These are phyloP conservation scores for Elsinoe perseae DNA, from an alignment of 2,329 filamentous ascomycete genomes.

Conservation along the genomic window DNA sequence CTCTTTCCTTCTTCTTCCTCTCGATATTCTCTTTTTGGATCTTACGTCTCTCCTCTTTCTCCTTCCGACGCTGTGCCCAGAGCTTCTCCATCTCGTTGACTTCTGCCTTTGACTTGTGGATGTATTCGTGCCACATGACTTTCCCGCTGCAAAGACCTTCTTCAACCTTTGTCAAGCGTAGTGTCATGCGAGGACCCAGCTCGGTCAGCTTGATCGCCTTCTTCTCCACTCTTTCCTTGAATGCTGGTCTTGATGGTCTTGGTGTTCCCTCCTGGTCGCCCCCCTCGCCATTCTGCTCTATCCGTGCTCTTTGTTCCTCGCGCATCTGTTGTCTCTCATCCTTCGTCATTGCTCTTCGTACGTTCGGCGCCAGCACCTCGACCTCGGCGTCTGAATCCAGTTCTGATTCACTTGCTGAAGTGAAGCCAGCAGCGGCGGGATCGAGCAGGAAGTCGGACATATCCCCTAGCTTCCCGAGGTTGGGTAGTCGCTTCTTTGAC, in stretches of 20 bases:
- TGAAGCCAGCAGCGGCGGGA: conserved; percentile 69
- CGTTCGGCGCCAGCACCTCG: conserved; percentile 59
- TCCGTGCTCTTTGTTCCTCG: conserved; percentile 17
- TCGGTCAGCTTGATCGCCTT: conserved; percentile 87
- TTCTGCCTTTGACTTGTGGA: conserved; percentile 75
- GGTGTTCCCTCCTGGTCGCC: conserved; percentile 22
- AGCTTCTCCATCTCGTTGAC: conserved; percentile 68
- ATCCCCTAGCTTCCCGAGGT: conserved; percentile 83
- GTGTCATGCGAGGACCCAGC: conserved; percentile 78
- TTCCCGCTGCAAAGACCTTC: conserved; percentile 85
- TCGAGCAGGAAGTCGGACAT: conserved; percentile 93
- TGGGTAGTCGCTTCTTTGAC: conserved; percentile 58
- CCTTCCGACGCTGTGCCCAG: conserved; percentile 69
- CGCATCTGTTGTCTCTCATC: conserved; percentile 41
- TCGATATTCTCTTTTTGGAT: conserved; percentile 87
- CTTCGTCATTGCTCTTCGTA: conserved; percentile 55
- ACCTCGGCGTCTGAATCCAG: conserved; percentile 92
- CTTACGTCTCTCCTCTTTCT: conserved; percentile 74
- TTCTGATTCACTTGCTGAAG: conserved; percentile 88
- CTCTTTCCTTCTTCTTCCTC: conserved; percentile 63
- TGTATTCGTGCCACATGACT: conserved; percentile 95
- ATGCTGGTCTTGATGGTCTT: conserved; percentile 30
- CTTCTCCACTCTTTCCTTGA: conserved; percentile 58
- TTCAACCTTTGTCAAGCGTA: conserved; percentile 91
- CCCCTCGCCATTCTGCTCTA: conserved; percentile 18